Evolutionary conservation across 1,139 yeast species (phyloP), one percentile per base, ranked within the genome.

Genomic region (Pichia sp.): DNA sequence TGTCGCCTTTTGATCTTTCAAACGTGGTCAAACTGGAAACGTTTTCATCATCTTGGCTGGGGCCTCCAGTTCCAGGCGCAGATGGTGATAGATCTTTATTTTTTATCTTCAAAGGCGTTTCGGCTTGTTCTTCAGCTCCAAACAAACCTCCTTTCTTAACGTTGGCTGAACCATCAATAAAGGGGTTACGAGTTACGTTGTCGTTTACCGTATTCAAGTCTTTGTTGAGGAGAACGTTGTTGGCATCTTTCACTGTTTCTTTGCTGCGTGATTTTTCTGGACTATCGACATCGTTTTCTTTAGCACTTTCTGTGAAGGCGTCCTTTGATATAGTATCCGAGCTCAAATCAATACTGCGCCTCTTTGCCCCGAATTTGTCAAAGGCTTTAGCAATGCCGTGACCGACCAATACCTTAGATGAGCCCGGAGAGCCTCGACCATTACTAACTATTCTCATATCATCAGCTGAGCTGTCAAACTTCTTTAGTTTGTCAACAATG

Each of bases 321-420:
- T 39, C 43, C 30, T 44, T 28, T n/a, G 37, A n/a, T 10, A 12
- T 34, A 25, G 21, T 23, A 31, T 19, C 36, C 21, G 26, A 31
- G n/a, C 16, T 13, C 18, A 16, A 28, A 26, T 28, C 40, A 21
- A 23, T 43, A 37, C 44, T 46, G 26, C 63, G 62, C 56, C 66
- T 66, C 19, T 51, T 60, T 18, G 62, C 66, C 16, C 70, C 72
- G 61, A 69, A 67, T 46, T 68, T 64, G 23, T 63, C 65, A 37
- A 69, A 61, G 4, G 62, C 62, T 36, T 54, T 54, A 3, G 58
- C 52, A 19, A 58, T 51, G 28, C 46, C 46, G 13, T 36, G n/a
- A 10, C 51, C 39, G 34, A 39, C 45, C 42, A 53, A 56, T 1
- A 52, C 52, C 43, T 61, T 59, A 13, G 59, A 47, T 1, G 57